Percentiles rank a stretch among this genome's conserved stretches.
phyloP scores from a whole-genome alignment of 129 eudicot species.

The Arctium lappa region DNA sequence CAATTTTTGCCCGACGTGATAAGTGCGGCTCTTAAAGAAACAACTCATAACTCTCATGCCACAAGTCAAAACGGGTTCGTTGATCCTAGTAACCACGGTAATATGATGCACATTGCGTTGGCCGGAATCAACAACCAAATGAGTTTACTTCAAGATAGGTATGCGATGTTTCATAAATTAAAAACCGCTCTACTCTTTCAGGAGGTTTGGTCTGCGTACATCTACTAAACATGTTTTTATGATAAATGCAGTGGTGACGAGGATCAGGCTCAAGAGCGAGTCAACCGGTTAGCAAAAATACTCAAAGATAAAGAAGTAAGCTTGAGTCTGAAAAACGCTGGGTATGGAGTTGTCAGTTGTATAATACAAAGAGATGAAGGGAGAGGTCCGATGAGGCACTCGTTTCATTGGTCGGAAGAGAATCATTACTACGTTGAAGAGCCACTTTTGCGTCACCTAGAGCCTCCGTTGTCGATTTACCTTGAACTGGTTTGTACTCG shows the following conservation, averaged over 20 bases:
- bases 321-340: slow-evolving; percentile 65
- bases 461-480: slow-evolving; percentile 93
- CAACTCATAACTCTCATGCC: slow-evolving; percentile 33
- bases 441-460: slow-evolving; percentile 87
- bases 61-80: slow-evolving; percentile 31
- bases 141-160: slow-evolving; percentile 99
- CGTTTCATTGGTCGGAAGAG: slow-evolving; percentile 87
- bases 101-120: slow-evolving; percentile 94
- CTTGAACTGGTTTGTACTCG: slow-evolving; percentile 80
- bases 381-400: slow-evolving; percentile 93
- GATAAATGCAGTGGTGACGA: slow-evolving; percentile 78
- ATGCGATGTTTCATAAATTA: not conserved
- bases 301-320: slow-evolving; percentile 82
- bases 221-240: too few species aligned
- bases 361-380: slow-evolving; percentile 98
- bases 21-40: slow-evolving; percentile 74
- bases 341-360: slow-evolving; percentile 89
- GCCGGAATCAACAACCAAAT: slow-evolving; percentile 89
- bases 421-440: slow-evolving; percentile 74
- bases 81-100: slow-evolving; percentile 42
- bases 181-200: not conserved
- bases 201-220: too few species aligned
- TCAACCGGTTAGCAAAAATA: slow-evolving; percentile 81
- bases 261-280: slow-evolving; percentile 99
- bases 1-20: slow-evolving; percentile 68